These are phyloP conservation scores for Phalaenopsis aphrodite DNA, from an alignment of 106 monocot species.

Conservation along the genomic window DNA sequence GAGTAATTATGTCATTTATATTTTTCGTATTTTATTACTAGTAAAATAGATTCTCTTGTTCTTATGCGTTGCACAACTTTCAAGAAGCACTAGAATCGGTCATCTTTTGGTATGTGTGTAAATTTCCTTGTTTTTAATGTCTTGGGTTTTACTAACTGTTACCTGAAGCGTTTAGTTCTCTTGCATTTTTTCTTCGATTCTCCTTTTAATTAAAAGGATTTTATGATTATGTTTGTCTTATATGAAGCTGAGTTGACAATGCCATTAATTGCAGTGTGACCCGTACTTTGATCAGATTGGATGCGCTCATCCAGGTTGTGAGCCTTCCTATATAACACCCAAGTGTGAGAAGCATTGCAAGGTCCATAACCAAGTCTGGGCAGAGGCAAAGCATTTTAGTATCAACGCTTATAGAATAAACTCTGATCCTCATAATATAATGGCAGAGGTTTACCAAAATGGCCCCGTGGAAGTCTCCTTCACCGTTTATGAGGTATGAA, in stretches of 20 bases:
- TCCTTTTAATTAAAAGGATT: no score
- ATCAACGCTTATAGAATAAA: constrained; percentile 65
- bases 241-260: no score
- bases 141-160: no score
- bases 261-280: constrained; percentile 65
- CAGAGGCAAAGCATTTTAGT: constrained; percentile 66
- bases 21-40: no score
- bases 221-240: no score
- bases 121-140: no score
- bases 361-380: constrained; percentile 64
- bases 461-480: constrained; percentile 97
- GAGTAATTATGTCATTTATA: no score
- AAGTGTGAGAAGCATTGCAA: constrained; percentile 70
- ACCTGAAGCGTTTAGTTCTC: not conserved
- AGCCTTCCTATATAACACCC: constrained; percentile 79
- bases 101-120: no score
- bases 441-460: constrained; percentile 83
- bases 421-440: constrained; percentile 66
- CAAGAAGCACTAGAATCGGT: no score
- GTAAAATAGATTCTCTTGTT: no score
- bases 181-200: not conserved
- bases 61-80: no score
- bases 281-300: constrained; percentile 91
- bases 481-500: constrained; percentile 87
- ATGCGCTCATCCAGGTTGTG: constrained; percentile 90